Evolutionary conservation across 2,329 filamentous ascomycete genomes (phyloP), one percentile per base, ranked within the genome.

Genomic region (Colletotrichum caudatum): DNA sequence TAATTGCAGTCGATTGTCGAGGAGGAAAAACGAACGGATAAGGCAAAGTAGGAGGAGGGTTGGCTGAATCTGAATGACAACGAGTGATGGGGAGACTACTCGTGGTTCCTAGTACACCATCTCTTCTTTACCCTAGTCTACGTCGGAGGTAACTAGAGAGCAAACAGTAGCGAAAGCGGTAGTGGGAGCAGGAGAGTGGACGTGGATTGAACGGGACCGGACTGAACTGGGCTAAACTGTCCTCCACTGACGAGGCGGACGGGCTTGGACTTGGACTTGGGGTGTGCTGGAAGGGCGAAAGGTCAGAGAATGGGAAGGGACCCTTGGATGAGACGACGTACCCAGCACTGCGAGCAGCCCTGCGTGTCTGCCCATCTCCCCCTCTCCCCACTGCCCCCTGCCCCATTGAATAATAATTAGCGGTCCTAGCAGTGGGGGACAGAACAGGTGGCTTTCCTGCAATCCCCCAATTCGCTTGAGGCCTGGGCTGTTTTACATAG

Each of bases 271-370:
- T 58, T 58, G 54, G 39, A 35, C 39, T 60, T 58, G 35, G 57
- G 20, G 7, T 46, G 26, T 46, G 23, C 37, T 41, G 29, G n/a
- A 58, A 58, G 37, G 56, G 51, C 51, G 16, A 56, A 56, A 12
- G 57, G 58, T 29, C 56, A 35, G 12, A n/a, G 35, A 51, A 57
- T 41, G 53, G 61, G 35, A 37, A 37, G 58, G 39, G 39, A 65
- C 66, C 66, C 66, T 69, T 48, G 66, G 53, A 53, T 58, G 66
- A 56, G 66, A 66, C 66, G 61, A 66, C 66, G 37, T 65, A 60
- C 66, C 62, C 66, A 65, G 66, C 53, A 54, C 56, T 26, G 35
- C 12, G 56, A 58, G n/a, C 7, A 26, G 56, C 56, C 56, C 56
- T 56, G 29, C 35, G 11, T 37, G 8, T 8, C 11, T 37, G 35